Evolutionary conservation across 2,329 filamentous ascomycete genomes (phyloP), one percentile per base, ranked within the genome.

Genomic region (Teratosphaeria zuluensis): DNA sequence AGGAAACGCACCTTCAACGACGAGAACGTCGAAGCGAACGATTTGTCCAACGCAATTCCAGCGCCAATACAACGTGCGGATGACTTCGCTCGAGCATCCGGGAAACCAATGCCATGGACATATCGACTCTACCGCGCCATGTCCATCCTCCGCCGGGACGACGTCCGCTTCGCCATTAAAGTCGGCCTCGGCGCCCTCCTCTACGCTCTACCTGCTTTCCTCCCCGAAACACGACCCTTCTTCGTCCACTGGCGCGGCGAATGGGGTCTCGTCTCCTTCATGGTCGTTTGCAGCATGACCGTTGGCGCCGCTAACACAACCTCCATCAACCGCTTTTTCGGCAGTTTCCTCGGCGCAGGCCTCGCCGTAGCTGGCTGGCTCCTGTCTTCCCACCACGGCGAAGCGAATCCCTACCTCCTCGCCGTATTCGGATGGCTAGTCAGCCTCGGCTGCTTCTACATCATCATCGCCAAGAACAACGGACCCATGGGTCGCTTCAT

Each of bases 271-370:
- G 74, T 99, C 58, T 96, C 91, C 0, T 97, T 96, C 77, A 97
- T 97, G 92, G 85, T 97, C 69, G 94, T 99, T 28, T 95, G 92
- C 70, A 91, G 89, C 42, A 97, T 96, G 91, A 99, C 92, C 0
- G 92, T 96, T 24, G 94, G 94, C 31, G 91, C 94, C 7, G 90
- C 91, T 28, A 99, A 97, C 72, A 96, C 92, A 1, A 96, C 92
- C 0, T 92, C 91, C 3, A 85, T 86, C 68, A 85, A 92, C 54
- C 86, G 94, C 65, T 92, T 97, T 70, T 78, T 90, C 8, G 94
- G 92, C 59, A 99, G 92, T 1, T 80, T 90, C 35, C 79, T 95
- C 42, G 94, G 94, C 19, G 91, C 90, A 6, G 70, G 81, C 1
- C 86, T 86, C 63, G 89, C 92, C 0, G 80, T 92, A 33, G 64